phyloP scores from a whole-genome alignment of 768 basidiomycete species.

The Suillus plorans region DNA sequence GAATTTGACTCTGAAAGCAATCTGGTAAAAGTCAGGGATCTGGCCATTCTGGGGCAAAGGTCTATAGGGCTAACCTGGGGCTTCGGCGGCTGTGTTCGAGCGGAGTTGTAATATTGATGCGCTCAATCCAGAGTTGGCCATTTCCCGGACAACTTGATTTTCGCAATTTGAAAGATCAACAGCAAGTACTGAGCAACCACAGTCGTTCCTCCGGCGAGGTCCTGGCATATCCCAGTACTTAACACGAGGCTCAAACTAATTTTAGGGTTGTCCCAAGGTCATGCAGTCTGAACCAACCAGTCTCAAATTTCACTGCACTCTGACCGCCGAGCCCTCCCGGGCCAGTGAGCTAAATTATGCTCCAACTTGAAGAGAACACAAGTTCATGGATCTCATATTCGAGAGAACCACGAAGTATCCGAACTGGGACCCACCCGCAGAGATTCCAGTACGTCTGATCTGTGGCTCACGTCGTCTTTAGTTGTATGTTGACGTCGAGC shows the following conservation, averaged over 20 bases:
- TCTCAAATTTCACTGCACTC: neutral
- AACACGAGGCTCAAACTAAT: neutral
- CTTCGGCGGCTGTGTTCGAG: no score
- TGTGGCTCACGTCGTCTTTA: neutral
- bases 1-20: no score
- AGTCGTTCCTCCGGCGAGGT: neutral
- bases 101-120: no score
- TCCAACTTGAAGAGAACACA: neutral
- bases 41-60: no score
- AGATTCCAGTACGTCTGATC: neutral
- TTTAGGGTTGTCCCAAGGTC: neutral
- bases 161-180: no score
- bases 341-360: neutral
- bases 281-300: neutral
- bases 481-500: neutral
- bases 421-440: conserved; percentile 4
- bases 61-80: no score
- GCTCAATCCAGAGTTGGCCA: no score
- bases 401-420: neutral
- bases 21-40: no score
- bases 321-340: neutral
- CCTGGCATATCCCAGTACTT: neutral
- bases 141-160: no score
- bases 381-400: neutral
- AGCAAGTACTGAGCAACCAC: no score